A percentile compares a stretch with the other conserved stretches of the same genome.
Conservation (phyloP, 768 basidiomycete species). For the Pleurotus salmoneostramineus region DNA sequence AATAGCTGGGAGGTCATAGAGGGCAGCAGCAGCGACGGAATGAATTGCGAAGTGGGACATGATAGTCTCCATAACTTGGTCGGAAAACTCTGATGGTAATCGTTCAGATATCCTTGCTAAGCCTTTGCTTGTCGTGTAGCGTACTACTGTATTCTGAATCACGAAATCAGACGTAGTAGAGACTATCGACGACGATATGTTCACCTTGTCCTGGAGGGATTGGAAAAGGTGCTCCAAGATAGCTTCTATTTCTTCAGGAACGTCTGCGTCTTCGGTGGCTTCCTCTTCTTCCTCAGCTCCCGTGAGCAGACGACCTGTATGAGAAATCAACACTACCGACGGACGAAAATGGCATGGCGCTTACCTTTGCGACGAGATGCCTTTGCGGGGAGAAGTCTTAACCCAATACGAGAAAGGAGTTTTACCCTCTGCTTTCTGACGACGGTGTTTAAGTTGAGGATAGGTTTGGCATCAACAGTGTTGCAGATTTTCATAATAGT, state of each 20-base stretch:
- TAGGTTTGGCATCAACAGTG: slow-evolving; percentile 33
- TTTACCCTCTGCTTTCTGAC: slow-evolving; percentile 70
- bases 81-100: slow-evolving; percentile 68
- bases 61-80: slow-evolving; percentile 81
- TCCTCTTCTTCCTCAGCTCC: not conserved
- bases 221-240: slow-evolving; percentile 71
- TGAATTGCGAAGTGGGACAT: slow-evolving; percentile 77
- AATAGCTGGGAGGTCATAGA: slow-evolving; percentile 70
- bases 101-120: slow-evolving; percentile 81
- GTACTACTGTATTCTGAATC: slow-evolving; percentile 84
- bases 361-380: slow-evolving; percentile 38
- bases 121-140: slow-evolving; percentile 93
- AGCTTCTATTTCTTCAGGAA: slow-evolving; percentile 76
- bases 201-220: slow-evolving; percentile 78
- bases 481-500: slow-evolving; percentile 42
- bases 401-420: slow-evolving; percentile 58
- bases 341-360: slow-evolving; percentile 9
- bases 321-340: slow-evolving; percentile 2
- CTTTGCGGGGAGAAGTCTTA: slow-evolving; percentile 55
- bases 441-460: slow-evolving; percentile 53
- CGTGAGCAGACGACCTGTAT: slow-evolving; percentile 25
- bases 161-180: not conserved
- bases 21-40: slow-evolving; percentile 53
- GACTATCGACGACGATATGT: slow-evolving; percentile 1
- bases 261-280: slow-evolving; percentile 40